Percentiles rank a stretch among this genome's conserved stretches.
phyloP scores from a whole-genome alignment of 2,329 filamentous ascomycete species.

The Zopfia rhizophila region DNA sequence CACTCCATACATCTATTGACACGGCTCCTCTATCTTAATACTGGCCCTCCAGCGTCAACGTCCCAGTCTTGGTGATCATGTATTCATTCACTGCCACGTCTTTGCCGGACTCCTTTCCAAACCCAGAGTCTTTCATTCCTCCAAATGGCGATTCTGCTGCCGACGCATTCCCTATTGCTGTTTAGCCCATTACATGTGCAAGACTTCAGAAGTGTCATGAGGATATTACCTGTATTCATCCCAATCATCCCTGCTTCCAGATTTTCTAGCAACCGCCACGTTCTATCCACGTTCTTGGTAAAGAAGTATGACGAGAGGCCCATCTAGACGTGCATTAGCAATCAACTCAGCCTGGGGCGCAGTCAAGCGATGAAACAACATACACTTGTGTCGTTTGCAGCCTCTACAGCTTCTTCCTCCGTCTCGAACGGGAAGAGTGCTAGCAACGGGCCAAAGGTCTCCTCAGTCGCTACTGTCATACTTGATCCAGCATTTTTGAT shows the following conservation, averaged over 20 bases:
- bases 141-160: conserved; percentile 71
- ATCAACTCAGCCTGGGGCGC: no score
- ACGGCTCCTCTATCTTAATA: no score
- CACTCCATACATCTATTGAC: no score
- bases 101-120: conserved; percentile 71
- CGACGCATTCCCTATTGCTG: conserved; percentile 50
- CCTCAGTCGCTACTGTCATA: conserved; percentile 54
- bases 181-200: no score
- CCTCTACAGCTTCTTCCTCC: conserved; percentile 67
- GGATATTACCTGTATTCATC: conserved; percentile 3
- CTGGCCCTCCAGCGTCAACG: conserved; percentile 66
- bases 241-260: conserved; percentile 4
- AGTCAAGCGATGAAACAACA: no score
- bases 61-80: conserved; percentile 69
- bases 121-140: conserved; percentile 70
- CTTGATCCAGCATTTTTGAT: conserved; percentile 30
- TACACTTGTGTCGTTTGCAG: conserved; percentile 67
- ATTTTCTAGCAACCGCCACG: background rate
- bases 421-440: conserved; percentile 69
- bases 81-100: conserved; percentile 69
- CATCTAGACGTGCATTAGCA: conserved; percentile 1
- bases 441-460: conserved; percentile 70
- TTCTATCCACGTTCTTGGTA: background rate
- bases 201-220: no score
- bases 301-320: conserved; percentile 1